Evolutionary conservation across 2,329 filamentous ascomycete species (phyloP).

Genomic region (Aspergillus ustus): DNA sequence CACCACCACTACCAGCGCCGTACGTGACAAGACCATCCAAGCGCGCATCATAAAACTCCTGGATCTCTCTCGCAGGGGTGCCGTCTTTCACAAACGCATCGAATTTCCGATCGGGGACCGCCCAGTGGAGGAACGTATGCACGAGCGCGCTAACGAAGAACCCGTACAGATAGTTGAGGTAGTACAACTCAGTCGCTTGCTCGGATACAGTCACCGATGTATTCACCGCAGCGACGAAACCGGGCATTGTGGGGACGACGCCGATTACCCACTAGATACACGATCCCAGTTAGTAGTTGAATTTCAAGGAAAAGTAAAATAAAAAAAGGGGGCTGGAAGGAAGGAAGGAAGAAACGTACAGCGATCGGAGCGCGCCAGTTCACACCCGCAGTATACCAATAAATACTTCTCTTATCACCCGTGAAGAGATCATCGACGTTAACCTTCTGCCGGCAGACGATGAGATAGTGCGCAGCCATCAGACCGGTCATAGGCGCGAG

Average conservation of each 20-base stretch:
- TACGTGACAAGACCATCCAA: too few species aligned
- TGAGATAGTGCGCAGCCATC: constrained; percentile 52
- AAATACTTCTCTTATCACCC: background rate
- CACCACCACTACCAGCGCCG: too few species aligned
- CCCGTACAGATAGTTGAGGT: background rate
- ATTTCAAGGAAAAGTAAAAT: too few species aligned
- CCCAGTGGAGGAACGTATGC: background rate
- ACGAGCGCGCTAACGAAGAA: background rate
- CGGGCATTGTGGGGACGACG: background rate
- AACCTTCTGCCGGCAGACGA: constrained; percentile 43
- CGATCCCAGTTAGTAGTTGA: too few species aligned
- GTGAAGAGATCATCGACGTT: constrained; percentile 50
- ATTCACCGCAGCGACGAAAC: background rate
- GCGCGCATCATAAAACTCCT: too few species aligned
- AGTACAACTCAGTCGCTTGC: background rate
- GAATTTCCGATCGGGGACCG: too few species aligned
- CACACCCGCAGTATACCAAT: too few species aligned
- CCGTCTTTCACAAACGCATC: too few species aligned
- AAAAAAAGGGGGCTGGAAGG: too few species aligned
- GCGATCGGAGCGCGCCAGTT: too few species aligned
- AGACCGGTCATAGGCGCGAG: constrained; percentile 53
- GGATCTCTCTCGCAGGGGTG: too few species aligned
- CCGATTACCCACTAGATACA: constrained; percentile 7
- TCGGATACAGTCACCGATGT: background rate
- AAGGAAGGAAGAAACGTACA: too few species aligned